phyloP scores from a whole-genome alignment of 345 rosid genomes.

The Isatis tinctoria region DNA sequence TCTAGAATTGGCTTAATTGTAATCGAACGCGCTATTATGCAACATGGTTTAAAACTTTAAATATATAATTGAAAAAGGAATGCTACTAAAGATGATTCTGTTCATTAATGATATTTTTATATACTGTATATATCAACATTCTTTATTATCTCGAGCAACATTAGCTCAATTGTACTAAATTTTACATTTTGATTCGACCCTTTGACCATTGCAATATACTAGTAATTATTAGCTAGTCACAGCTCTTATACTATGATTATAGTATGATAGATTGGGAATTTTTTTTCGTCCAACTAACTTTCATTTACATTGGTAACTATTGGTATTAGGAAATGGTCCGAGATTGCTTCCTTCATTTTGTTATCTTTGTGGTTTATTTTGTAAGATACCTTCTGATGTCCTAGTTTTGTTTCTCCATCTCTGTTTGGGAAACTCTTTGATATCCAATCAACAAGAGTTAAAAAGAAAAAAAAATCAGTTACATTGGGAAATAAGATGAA shows the following conservation, averaged over 20 bases:
- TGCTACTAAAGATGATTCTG: neutral
- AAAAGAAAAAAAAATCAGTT: no score
- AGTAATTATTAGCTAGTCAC: no score
- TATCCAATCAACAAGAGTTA: no score
- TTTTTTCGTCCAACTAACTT: neutral
- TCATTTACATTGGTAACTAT: neutral
- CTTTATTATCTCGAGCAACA: neutral
- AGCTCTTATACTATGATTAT: neutral
- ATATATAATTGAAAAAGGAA: neutral
- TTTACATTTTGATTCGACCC: no score
- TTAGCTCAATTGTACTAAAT: neutral
- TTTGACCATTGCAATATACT: neutral
- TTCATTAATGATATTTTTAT: neutral
- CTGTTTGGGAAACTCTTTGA: no score
- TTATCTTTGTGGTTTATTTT: no score
- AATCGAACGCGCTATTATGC: neutral
- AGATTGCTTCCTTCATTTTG: no score
- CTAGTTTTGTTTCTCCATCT: no score
- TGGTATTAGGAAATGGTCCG: neutral
- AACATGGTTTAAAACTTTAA: neutral
- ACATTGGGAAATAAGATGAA: neutral
- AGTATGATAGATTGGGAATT: neutral
- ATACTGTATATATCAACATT: neutral
- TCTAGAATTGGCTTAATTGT: neutral
- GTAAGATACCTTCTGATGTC: no score